phyloP scores from a whole-genome alignment of 805 yeast genomes.

The Metschnikowia amazonensis region DNA sequence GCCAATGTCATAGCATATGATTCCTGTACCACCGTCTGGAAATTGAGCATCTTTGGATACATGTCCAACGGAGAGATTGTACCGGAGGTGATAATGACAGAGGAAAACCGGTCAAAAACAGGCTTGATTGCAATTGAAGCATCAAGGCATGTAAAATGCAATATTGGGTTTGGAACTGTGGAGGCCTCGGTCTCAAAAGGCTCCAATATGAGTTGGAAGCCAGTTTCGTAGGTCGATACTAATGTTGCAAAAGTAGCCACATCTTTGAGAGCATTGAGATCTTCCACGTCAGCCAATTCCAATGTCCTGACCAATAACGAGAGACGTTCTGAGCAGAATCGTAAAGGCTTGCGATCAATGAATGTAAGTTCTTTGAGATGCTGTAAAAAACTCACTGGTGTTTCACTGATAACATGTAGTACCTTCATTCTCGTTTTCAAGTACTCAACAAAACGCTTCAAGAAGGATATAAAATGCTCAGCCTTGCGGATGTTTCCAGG shows the following conservation, averaged over 20 bases:
- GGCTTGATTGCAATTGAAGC: conserved; percentile 98
- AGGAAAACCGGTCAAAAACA: conserved; percentile 85
- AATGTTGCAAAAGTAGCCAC: conserved; percentile 96
- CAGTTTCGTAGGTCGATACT: conserved; percentile 90
- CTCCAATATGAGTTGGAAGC: conserved; percentile 86
- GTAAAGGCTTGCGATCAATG: conserved; percentile 85
- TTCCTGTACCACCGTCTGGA: conserved; percentile 89
- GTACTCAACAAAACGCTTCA: conserved; percentile 90
- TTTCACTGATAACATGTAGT: conserved; percentile 94
- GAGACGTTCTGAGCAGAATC: conserved; percentile 89
- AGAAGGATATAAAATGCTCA: conserved; percentile 91
- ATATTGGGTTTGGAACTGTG: conserved; percentile 94
- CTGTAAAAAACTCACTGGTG: conserved; percentile 88
- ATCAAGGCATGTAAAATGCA: conserved; percentile 91
- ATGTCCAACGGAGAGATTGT: conserved; percentile 97
- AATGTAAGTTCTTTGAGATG: conserved; percentile 91
- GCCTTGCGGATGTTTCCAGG: conserved; percentile 98
- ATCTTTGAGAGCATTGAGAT: conserved; percentile 87
- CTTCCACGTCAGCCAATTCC: conserved; percentile 85
- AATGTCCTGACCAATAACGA: conserved; percentile 85
- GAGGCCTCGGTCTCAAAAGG: conserved; percentile 93
- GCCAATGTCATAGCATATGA: conserved; percentile 96
- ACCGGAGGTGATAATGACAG: conserved; percentile 94
- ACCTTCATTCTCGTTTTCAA: conserved; percentile 97
- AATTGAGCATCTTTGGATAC: conserved; percentile 96